Base-by-base conservation (phyloP, 2,329 filamentous ascomycete species). In the Diaporthe helianthi region DNA sequence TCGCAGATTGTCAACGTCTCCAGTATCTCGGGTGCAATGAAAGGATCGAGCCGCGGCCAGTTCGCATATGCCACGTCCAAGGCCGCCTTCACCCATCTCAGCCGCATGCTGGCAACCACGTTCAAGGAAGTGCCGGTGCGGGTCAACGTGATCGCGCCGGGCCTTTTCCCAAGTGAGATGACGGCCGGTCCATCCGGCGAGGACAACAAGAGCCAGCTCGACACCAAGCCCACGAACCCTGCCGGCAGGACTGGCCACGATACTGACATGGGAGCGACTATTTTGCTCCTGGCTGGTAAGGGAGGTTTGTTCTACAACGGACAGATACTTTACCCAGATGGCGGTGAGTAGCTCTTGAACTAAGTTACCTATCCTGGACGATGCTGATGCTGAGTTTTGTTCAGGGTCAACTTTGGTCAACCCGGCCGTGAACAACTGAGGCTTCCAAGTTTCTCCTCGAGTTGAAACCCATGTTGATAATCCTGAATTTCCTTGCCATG, bases 141-240 rank as follows among this genome's bases (percentile, higher is more conserved):
- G 15, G 82, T 89, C 69, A 89, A 89, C 77, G 82, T 79, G 54
- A 87, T 89, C 70, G 84, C 85, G 0, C 86, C 86, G 0, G 85
- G 85, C 12, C 78, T 88, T 4, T 76, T 76, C 67, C 73, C 74
- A 13, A 74, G 74, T 36, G 76, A 85, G 79, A 85, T 86, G 83
- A 86, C 84, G 8, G 79, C 81, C 10, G 81, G 82, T 0, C 72
- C 76, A 13, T 83, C 81, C 2, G 80, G 78, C 19, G 80, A 83
- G 22, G 79, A 82, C 49, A 84, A 85, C 74, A 85, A 85, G 76
- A 82, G 78, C 26, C 75, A 78, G 29, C 77, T 85, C 47, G 76
- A 82, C 52, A 78, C 76, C 67, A 73, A 77, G 51, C 76, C 80
- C 69, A 78, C 78, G 15, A 85, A 85, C 69, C 83, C 83, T 10